A percentile compares a stretch with the other conserved stretches of the same genome.
Evolutionary conservation across 2,329 filamentous ascomycete genomes (phyloP).

Genomic region (Apiospora phragmitis): DNA sequence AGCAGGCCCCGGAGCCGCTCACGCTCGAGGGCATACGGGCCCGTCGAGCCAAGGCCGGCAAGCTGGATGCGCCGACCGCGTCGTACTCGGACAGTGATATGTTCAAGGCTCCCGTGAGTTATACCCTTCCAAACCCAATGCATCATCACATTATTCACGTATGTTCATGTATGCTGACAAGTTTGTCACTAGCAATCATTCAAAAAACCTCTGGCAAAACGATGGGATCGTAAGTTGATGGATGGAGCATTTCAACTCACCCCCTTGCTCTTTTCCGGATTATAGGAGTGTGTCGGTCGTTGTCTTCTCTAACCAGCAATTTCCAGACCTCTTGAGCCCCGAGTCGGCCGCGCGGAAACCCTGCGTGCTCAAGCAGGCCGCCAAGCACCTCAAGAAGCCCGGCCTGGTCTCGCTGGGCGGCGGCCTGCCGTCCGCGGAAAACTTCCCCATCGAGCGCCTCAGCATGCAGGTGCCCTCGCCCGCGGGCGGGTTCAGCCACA

Average conservation of each 20-base stretch:
- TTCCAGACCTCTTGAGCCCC: constrained; percentile 55
- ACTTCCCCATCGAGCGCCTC: constrained; percentile 88
- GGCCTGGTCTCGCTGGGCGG: constrained; percentile 91
- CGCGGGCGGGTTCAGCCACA: constrained; percentile 67
- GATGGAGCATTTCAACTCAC: background rate
- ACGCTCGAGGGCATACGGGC: constrained; percentile 67
- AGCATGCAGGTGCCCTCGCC: constrained; percentile 68
- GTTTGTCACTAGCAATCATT: constrained; percentile 38
- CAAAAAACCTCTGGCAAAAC: constrained; percentile 73
- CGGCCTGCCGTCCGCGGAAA: constrained; percentile 82
- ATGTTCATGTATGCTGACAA: background rate
- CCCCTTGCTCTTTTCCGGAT: background rate
- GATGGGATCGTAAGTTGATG: constrained; percentile 75
- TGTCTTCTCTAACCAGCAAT: background rate
- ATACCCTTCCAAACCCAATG: no score
- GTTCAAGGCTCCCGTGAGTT: constrained; percentile 70
- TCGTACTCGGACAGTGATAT: constrained; percentile 76
- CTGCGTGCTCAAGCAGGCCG: constrained; percentile 80
- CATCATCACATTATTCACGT: no score
- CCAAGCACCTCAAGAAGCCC: constrained; percentile 74
- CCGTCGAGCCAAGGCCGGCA: constrained; percentile 69
- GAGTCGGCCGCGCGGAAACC: constrained; percentile 63
- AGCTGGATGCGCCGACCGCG: constrained; percentile 73
- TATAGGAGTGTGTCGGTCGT: background rate
- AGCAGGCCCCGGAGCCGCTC: constrained; percentile 37